phyloP scores from a whole-genome alignment of 2,329 filamentous ascomycete species.

The Dactylellina cionopaga region DNA sequence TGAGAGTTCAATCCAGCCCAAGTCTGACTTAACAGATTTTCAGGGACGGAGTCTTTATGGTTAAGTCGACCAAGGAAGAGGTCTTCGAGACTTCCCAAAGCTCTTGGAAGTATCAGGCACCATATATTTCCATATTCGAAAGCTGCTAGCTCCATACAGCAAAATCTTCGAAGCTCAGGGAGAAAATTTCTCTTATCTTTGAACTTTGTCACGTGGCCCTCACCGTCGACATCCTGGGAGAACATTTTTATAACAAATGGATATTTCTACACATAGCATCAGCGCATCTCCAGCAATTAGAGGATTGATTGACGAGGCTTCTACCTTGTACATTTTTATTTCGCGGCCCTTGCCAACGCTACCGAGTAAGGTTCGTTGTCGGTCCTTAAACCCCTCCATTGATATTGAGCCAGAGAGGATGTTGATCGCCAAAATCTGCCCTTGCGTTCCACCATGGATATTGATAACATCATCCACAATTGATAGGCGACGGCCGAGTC shows the following conservation, averaged over 20 bases:
- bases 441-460: not conserved
- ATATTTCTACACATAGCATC: not conserved
- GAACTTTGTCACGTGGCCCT: not conserved
- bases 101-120: not conserved
- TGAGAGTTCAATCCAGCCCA: not conserved
- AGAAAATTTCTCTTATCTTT: not conserved
- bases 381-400: too few species aligned
- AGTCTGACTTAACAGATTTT: too few species aligned
- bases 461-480: not conserved
- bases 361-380: not conserved
- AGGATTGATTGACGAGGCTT: not conserved
- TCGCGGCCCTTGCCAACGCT: not conserved
- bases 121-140: not conserved
- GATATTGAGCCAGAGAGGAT: not conserved
- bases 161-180: not conserved
- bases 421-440: not conserved
- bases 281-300: too few species aligned
- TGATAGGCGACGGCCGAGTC: not conserved
- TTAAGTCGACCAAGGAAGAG: too few species aligned
- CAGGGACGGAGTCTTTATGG: too few species aligned
- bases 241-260: slow-evolving; percentile 3
- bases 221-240: not conserved
- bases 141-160: not conserved
- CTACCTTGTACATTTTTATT: not conserved
- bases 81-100: not conserved